A percentile compares a stretch with the other conserved stretches of the same genome.
Conservation (phyloP, 2,329 filamentous ascomycete species). For the Fusarium pininemorale region DNA sequence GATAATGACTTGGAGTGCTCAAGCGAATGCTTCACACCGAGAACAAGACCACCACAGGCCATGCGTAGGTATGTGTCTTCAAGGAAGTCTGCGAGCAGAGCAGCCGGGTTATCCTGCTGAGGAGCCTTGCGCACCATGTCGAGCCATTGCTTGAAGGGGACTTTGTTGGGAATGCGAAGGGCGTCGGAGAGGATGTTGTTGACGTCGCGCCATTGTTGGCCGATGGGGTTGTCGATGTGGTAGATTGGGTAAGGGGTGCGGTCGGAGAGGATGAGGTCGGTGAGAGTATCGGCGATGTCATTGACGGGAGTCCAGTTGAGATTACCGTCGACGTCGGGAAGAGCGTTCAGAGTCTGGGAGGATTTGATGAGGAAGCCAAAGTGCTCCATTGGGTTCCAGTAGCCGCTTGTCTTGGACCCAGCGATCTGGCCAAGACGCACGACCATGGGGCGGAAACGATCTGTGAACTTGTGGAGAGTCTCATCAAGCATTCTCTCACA, state of each 20-base stretch:
- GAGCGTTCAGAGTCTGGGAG: slow-evolving; percentile 24
- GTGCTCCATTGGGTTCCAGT: slow-evolving; percentile 39
- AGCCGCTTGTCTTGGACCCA: slow-evolving; percentile 35
- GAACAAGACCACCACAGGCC: slow-evolving; percentile 22
- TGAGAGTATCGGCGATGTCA: slow-evolving; percentile 12
- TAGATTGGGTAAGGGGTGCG: slow-evolving; percentile 3
- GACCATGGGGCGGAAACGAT: slow-evolving; percentile 31
- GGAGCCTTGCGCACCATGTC: slow-evolving; percentile 16
- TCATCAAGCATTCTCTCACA: slow-evolving; percentile 37
- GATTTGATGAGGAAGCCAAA: slow-evolving; percentile 38
- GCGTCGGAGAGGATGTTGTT: slow-evolving; percentile 23
- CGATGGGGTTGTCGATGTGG: slow-evolving; percentile 26
- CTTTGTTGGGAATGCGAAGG: slow-evolving; percentile 1
- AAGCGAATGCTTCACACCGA: slow-evolving; percentile 12
- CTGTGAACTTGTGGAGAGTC: slow-evolving; percentile 28
- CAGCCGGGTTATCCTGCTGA: slow-evolving; percentile 23
- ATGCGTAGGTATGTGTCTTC: slow-evolving; percentile 22
- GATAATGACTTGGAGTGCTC: slow-evolving; percentile 23
- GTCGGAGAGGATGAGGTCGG: slow-evolving; percentile 15
- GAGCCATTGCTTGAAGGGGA: slow-evolving; percentile 21
- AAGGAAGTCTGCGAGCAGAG: slow-evolving; percentile 3
- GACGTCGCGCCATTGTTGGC: slow-evolving; percentile 28
- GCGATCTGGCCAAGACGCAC: slow-evolving; percentile 36
- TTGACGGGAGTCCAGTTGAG: slow-evolving; percentile 32
- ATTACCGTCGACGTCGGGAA: slow-evolving; percentile 20